phyloP scores from a whole-genome alignment of 768 basidiomycete genomes.

The Pulveroboletus sp. region DNA sequence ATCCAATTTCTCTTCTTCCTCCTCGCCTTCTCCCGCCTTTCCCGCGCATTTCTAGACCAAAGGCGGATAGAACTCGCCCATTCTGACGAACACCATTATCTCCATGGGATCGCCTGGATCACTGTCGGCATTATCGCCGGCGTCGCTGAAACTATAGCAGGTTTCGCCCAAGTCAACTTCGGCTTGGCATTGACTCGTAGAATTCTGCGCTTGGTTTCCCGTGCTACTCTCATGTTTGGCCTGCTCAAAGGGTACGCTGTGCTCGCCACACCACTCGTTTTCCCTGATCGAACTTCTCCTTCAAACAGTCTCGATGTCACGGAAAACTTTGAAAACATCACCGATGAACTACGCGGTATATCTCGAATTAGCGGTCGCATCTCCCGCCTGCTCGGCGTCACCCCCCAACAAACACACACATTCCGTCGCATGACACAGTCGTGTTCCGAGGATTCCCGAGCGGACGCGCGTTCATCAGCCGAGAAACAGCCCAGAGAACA shows the following conservation, averaged over 20 bases:
- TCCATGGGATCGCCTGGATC: constrained; percentile 68
- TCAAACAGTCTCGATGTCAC: constrained; percentile 46
- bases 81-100: constrained; percentile 44
- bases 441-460: constrained; percentile 18
- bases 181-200: constrained; percentile 53
- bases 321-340: constrained; percentile 52
- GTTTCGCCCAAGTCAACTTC: constrained; percentile 58
- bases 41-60: constrained; percentile 47
- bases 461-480: neutral
- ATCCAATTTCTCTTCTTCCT: constrained; percentile 60
- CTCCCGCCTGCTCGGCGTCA: constrained; percentile 49
- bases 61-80: constrained; percentile 47
- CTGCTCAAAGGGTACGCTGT: constrained; percentile 63
- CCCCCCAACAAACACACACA: constrained; percentile 47
- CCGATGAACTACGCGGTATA: constrained; percentile 34
- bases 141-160: constrained; percentile 60
- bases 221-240: constrained; percentile 59
- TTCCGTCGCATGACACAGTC: constrained; percentile 54
- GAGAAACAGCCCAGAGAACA: constrained; percentile 22
- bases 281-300: neutral
- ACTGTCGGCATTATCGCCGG: constrained; percentile 59
- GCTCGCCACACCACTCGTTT: neutral
- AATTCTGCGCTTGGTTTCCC: constrained; percentile 51
- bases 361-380: constrained; percentile 26
- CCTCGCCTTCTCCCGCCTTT: constrained; percentile 58